Evolutionary conservation across 176 grass and related monocot genomes (phyloP).

Genomic region (Avena sativa): DNA sequence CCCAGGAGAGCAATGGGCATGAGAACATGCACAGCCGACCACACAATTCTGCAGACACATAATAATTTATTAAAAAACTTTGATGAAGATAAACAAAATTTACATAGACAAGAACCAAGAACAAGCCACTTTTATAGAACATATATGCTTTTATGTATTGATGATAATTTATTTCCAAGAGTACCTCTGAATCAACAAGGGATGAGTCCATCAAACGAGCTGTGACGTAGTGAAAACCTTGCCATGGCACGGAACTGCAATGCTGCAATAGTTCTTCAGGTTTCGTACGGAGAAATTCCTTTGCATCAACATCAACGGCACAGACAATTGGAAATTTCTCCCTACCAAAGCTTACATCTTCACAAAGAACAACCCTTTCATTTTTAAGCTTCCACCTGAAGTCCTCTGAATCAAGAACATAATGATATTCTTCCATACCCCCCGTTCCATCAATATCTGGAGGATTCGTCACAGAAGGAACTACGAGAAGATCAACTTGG

Average conservation of each 20-base stretch:
- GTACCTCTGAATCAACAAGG: constrained; percentile 72
- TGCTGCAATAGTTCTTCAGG: constrained; percentile 39
- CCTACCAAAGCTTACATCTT: constrained; percentile 87
- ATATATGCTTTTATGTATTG: constrained; percentile 3
- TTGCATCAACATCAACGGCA: constrained; percentile 70
- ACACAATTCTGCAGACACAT: constrained; percentile 61
- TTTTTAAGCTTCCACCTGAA: constrained; percentile 67
- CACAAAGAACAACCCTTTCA: constrained; percentile 71
- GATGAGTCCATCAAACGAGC: constrained; percentile 71
- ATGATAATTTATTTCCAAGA: constrained; percentile 22
- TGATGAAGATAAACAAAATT: constrained; percentile 26
- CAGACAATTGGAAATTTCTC: constrained; percentile 79
- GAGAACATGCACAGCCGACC: constrained; percentile 63
- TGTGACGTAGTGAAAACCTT: constrained; percentile 78
- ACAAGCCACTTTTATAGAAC: not conserved
- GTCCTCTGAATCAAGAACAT: constrained; percentile 74
- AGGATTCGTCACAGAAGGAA: constrained; percentile 42
- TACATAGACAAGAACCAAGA: not conserved
- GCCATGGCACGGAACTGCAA: constrained; percentile 70
- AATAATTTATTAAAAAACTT: constrained; percentile 39
- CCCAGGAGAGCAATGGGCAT: constrained; percentile 60
- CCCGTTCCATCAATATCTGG: constrained; percentile 47
- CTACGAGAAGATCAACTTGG: constrained; percentile 26
- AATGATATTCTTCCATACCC: constrained; percentile 81
- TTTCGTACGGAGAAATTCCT: constrained; percentile 53